A percentile compares a stretch with the other conserved stretches of the same genome.
Evolutionary conservation across 345 rosid genomes (phyloP).

Genomic region (Triadica sebifera): DNA sequence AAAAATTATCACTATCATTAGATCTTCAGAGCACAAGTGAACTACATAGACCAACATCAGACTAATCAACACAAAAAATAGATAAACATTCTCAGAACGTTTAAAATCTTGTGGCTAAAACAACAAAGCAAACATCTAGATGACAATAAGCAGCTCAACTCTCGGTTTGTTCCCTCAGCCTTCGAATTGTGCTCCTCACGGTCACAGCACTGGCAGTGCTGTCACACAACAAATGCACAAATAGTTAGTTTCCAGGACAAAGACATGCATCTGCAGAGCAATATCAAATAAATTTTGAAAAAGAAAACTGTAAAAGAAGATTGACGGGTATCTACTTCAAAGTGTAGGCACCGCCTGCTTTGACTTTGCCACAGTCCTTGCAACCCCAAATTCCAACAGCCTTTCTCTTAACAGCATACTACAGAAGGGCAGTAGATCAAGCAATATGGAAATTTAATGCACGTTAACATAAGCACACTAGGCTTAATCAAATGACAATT

Average conservation of each 20-base stretch:
- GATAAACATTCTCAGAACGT: slow-evolving; percentile 11
- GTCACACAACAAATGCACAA: slow-evolving; percentile 9
- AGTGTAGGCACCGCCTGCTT: slow-evolving; percentile 39
- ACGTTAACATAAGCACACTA: too few species aligned
- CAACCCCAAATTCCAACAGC: slow-evolving; percentile 42
- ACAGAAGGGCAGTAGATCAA: too few species aligned
- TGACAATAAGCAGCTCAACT: slow-evolving; percentile 18
- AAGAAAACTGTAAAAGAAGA: not conserved
- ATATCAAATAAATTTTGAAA: not conserved
- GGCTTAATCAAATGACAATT: too few species aligned
- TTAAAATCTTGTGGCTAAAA: slow-evolving; percentile 1
- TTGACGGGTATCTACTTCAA: slow-evolving; percentile 15
- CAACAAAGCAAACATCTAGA: not conserved
- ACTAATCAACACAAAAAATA: not conserved
- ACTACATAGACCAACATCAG: not conserved
- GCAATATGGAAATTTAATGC: too few species aligned
- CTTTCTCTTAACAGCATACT: slow-evolving; percentile 41
- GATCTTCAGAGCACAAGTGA: not conserved
- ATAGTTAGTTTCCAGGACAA: not conserved
- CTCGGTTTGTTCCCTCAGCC: slow-evolving; percentile 73
- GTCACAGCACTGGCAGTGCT: slow-evolving; percentile 79
- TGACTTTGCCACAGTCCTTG: slow-evolving; percentile 35
- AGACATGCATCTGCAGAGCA: not conserved
- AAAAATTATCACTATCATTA: too few species aligned
- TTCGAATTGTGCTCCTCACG: slow-evolving; percentile 64